Evolutionary conservation across 441 rosid genomes (phyloP), one percentile per base, ranked within the genome.

Genomic region (Jatropha multifida): DNA sequence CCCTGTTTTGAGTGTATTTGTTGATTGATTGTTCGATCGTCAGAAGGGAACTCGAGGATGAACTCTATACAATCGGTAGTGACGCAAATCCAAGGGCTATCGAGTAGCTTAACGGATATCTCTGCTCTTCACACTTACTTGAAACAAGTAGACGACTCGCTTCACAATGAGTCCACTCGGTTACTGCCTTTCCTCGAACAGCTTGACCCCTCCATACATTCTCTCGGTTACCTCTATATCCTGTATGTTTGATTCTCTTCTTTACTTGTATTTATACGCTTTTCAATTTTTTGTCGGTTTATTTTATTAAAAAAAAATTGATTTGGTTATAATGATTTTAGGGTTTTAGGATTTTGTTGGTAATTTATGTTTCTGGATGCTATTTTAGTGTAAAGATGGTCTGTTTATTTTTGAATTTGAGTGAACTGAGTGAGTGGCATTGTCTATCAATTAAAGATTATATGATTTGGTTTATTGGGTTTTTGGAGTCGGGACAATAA

Each of bases 151-250:
- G 97, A 91, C 2, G 96, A 88, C 14, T 78, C 83, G 65, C 94
- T 96, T 78, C 94, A 82, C 76, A 27, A 79, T 23, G 85, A 90
- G 80, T 66, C 92, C 7, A 68, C 83, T 81, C 80, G 83, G 73
- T 79, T 90, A 55, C 48, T 80, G 60, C 80, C 94, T 72, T 83
- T 77, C 78, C 97, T 96, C 75, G 90, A 89, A 56, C 92, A 90
- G 79, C 98, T 96, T 68, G 98, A 96, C 78, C 94, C 97, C 8
- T 70, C 89, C 68, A 76, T 76, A 59, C 98, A 96, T 78, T 94
- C 99, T 74, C 96, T 96, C 66, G 98, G 99, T 71, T 96, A 91
- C 84, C 90, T 95, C 71, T 93, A 80, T 83, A 27, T 95, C 79
- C 86, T 95, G 99, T 95, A 83, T 79, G 85, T 84, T 61, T 13